phyloP scores from a whole-genome alignment of 805 yeast genomes.

The Yarrowia phangngaensis region DNA sequence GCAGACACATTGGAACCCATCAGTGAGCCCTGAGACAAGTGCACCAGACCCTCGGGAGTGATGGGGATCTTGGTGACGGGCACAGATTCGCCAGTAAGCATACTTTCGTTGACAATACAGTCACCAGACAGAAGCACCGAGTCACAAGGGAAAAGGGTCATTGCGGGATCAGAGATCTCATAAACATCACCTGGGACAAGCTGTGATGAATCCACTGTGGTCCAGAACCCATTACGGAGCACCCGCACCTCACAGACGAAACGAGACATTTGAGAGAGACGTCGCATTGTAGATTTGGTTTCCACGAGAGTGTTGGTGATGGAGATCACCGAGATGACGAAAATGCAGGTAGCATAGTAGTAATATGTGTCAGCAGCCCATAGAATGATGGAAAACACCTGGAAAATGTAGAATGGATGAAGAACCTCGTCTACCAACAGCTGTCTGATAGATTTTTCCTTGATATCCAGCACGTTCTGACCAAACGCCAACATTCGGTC shows the following conservation, averaged over 20 bases:
- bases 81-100: constrained; percentile 97
- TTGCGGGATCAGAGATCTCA: constrained; percentile 83
- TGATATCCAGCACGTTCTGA: constrained; percentile 66
- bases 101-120: constrained; percentile 93
- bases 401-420: constrained; percentile 95
- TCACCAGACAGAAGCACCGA: constrained; percentile 84
- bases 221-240: constrained; percentile 92
- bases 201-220: constrained; percentile 65
- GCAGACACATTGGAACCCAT: constrained; percentile 56
- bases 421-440: constrained; percentile 80
- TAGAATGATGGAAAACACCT: constrained; percentile 80
- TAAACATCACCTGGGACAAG: constrained; percentile 95
- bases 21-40: constrained; percentile 33
- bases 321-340: constrained; percentile 77
- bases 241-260: constrained; percentile 82
- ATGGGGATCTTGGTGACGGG: constrained; percentile 85
- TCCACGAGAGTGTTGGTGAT: constrained; percentile 79
- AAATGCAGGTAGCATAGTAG: constrained; percentile 90
- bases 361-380: constrained; percentile 93
- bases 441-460: constrained; percentile 61
- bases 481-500: constrained; percentile 76
- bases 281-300: constrained; percentile 67
- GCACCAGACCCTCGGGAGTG: constrained; percentile 53
- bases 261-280: constrained; percentile 69
- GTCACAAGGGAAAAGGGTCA: constrained; percentile 79